Evolutionary conservation across 2,329 filamentous ascomycete species (phyloP).

Genomic region (Cladosporium cucumerinum): DNA sequence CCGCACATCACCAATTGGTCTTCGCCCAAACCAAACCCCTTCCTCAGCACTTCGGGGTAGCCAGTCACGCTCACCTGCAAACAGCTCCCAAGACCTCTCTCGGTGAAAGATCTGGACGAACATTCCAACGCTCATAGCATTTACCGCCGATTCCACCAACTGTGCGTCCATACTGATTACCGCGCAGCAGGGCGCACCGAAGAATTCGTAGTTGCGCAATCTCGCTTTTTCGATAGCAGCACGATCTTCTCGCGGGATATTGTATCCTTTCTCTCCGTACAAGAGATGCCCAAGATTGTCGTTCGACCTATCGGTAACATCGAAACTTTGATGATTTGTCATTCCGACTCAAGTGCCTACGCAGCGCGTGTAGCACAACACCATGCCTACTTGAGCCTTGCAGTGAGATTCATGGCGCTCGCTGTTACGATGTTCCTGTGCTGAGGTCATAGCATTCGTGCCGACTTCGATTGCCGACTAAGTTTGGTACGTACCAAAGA

Average conservation of each 20-base stretch:
- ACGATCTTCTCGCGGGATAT: conserved; percentile 20
- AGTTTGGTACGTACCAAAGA: not conserved
- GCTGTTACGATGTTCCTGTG: not conserved
- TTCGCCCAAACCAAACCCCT: conserved; percentile 21
- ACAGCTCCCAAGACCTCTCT: conserved; percentile 25
- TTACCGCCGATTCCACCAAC: conserved; percentile 8
- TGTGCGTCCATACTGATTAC: conserved; percentile 23
- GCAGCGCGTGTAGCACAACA: not conserved
- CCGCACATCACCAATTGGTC: conserved; percentile 25
- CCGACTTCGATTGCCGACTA: not conserved
- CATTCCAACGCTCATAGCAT: conserved; percentile 27
- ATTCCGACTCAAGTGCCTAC: not conserved
- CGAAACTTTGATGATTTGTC: not conserved
- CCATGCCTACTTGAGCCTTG: not conserved
- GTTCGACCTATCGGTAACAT: not conserved
- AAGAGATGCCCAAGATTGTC: conserved; percentile 22
- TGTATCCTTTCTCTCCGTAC: conserved; percentile 26
- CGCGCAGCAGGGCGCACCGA: conserved; percentile 23
- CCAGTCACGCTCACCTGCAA: conserved; percentile 25
- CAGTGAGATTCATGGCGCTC: not conserved
- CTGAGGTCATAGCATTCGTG: not conserved
- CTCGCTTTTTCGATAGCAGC: conserved; percentile 16
- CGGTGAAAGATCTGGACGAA: conserved; percentile 28
- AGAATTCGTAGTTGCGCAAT: conserved; percentile 26
- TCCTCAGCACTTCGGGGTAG: conserved; percentile 25